These are phyloP conservation scores for Ensete ventricosum DNA, from an alignment of 176 grass and related monocot genomes.

Conservation along the genomic window DNA sequence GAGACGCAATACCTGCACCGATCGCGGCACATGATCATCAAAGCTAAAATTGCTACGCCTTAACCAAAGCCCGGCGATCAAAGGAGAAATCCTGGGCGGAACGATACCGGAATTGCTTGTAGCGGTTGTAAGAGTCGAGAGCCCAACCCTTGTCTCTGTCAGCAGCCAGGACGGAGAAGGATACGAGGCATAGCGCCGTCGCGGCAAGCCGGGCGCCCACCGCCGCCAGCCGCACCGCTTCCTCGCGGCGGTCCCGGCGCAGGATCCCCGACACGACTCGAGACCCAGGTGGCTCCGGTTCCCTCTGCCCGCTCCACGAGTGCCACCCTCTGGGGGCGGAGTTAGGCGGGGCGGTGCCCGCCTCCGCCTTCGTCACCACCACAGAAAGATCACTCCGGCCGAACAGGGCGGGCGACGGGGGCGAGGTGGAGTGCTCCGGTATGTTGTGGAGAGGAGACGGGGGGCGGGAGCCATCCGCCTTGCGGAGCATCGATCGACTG, in stretches of 20 bases:
- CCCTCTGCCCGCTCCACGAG: constrained; percentile 16
- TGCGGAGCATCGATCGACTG: neutral
- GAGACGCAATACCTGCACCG: constrained; percentile 64
- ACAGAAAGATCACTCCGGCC: neutral
- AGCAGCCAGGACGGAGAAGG: constrained; percentile 67
- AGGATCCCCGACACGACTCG: constrained; percentile 31
- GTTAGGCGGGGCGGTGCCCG: constrained; percentile 6
- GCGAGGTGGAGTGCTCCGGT: neutral
- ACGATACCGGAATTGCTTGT: constrained; percentile 64
- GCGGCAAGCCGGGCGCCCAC: constrained; percentile 37
- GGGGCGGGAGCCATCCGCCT: neutral
- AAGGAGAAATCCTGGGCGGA: neutral
- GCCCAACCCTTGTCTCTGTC: constrained; percentile 76
- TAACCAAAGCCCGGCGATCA: neutral
- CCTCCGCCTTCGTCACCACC: neutral
- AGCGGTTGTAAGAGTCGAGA: constrained; percentile 59
- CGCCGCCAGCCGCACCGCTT: constrained; percentile 28
- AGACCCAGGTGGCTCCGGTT: neutral
- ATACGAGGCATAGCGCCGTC: constrained; percentile 53
- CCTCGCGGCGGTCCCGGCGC: constrained; percentile 31
- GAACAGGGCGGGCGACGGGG: neutral
- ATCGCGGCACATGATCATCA: neutral
- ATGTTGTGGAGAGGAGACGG: neutral
- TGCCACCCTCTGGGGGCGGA: neutral
- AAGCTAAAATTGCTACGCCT: neutral